A percentile compares a stretch with the other conserved stretches of the same genome.
phyloP scores from a whole-genome alignment of 768 basidiomycete species.

The Phylloporus sp. region DNA sequence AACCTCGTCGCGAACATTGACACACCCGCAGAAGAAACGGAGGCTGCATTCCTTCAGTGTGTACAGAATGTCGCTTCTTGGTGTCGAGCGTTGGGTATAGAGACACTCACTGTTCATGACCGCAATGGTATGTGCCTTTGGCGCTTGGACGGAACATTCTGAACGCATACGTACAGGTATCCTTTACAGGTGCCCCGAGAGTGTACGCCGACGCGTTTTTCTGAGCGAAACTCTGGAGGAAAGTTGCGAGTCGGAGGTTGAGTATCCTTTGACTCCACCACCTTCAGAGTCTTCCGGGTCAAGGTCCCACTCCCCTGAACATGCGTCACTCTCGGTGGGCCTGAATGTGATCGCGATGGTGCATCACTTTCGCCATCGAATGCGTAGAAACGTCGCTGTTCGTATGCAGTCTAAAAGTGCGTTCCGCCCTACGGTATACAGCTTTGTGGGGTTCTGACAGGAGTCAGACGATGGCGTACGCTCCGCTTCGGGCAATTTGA shows the following conservation, averaged over 20 bases:
- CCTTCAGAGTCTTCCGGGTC: conserved; percentile 69
- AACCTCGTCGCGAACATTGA: conserved; percentile 49
- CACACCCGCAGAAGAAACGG: conserved; percentile 33
- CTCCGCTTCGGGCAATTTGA: conserved; percentile 30
- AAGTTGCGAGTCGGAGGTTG: conserved; percentile 51
- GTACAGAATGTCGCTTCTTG: conserved; percentile 52
- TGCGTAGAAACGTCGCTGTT: conserved; percentile 25
- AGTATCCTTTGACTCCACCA: conserved; percentile 77
- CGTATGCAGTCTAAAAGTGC: conserved; percentile 22
- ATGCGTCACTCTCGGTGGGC: conserved; percentile 4
- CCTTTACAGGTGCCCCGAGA: conserved; percentile 38
- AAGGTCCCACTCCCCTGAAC: conserved; percentile 54
- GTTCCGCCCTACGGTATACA: conserved; percentile 3
- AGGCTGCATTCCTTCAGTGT: conserved; percentile 47
- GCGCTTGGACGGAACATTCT: neutral
- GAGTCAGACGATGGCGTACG: conserved; percentile 9
- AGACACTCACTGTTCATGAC: conserved; percentile 69
- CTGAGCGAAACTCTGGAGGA: conserved; percentile 25
- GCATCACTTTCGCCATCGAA: conserved; percentile 13
- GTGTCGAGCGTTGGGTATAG: conserved; percentile 62
- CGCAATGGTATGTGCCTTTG: conserved; percentile 50
- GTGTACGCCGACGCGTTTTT: conserved; percentile 40
- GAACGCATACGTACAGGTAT: conserved; percentile 33
- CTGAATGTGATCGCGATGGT: conserved; percentile 19
- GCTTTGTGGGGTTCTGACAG: conserved; percentile 6